phyloP scores from a whole-genome alignment of 345 rosid species.

The Gossypium anomalum region DNA sequence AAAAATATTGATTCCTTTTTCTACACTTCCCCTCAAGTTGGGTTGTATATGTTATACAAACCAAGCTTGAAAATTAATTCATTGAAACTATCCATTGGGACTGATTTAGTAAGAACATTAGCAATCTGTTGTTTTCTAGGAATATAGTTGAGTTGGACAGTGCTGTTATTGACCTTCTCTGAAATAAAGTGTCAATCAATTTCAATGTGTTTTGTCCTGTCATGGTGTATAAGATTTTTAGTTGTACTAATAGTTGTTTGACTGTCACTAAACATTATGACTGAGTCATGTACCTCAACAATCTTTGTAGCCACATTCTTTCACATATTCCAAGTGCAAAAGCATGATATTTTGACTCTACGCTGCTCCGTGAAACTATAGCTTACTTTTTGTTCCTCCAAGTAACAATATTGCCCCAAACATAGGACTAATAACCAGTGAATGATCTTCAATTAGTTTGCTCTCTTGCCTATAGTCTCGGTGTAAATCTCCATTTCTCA shows the following conservation, averaged over 20 bases:
- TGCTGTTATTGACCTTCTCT: not conserved
- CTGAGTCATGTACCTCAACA: not conserved
- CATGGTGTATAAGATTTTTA: not conserved
- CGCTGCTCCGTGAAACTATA: not conserved
- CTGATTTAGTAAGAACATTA: not conserved
- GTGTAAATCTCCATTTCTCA: no score
- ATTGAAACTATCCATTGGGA: not conserved
- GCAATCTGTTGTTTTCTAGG: no score
- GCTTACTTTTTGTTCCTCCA: not conserved
- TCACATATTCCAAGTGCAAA: not conserved
- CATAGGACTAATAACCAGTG: not conserved
- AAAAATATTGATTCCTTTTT: no score
- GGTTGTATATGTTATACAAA: not conserved
- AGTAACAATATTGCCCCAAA: not conserved
- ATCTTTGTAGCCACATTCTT: not conserved
- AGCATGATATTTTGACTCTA: not conserved
- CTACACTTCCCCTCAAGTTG: no score
- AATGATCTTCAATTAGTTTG: no score
- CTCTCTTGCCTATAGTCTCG: not conserved
- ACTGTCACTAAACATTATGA: not conserved
- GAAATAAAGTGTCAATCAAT: not conserved
- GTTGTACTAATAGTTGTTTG: not conserved
- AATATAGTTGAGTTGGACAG: not conserved
- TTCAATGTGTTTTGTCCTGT: no score
- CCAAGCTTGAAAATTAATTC: not conserved